Evolutionary conservation across 768 basidiomycete species (phyloP).

Genomic region (Pisolithus tinctorius): DNA sequence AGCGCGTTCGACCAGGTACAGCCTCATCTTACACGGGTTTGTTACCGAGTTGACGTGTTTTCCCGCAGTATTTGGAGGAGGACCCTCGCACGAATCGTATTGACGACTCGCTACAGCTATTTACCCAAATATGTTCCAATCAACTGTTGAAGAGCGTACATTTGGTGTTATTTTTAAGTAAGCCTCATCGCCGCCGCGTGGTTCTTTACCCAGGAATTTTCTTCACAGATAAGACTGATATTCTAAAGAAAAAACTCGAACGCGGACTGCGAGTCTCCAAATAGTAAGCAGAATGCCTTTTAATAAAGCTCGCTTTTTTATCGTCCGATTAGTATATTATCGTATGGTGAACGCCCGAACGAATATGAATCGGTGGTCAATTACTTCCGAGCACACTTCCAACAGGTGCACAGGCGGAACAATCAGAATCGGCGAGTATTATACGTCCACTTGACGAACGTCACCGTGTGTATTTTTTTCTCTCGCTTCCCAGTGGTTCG

Average conservation of each 20-base stretch:
- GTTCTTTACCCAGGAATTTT: not conserved
- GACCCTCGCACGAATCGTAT: constrained; percentile 81
- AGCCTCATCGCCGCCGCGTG: constrained; percentile 14
- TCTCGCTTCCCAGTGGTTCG: not conserved
- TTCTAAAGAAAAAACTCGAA: constrained; percentile 66
- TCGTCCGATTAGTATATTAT: constrained; percentile 55
- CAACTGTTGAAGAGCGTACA: constrained; percentile 66
- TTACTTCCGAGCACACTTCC: constrained; percentile 84
- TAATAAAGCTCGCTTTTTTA: not conserved
- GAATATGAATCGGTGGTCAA: constrained; percentile 76
- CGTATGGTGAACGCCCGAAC: constrained; percentile 74
- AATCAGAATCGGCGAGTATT: constrained; percentile 77
- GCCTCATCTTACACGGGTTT: not conserved
- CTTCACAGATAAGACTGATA: constrained; percentile 65
- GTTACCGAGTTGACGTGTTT: constrained; percentile 2
- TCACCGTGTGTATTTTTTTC: constrained; percentile 46
- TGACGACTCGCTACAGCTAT: constrained; percentile 83
- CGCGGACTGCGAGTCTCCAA: constrained; percentile 65
- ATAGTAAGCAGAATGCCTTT: constrained; percentile 48
- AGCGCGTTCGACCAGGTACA: constrained; percentile 72
- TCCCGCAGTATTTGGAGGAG: constrained; percentile 71
- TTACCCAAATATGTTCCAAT: constrained; percentile 81
- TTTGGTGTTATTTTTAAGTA: constrained; percentile 53
- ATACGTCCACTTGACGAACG: constrained; percentile 77
- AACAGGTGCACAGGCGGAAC: constrained; percentile 71